Conservation (phyloP, 139 green algal genomes). For the Mesotaenium endlicherianum region DNA sequence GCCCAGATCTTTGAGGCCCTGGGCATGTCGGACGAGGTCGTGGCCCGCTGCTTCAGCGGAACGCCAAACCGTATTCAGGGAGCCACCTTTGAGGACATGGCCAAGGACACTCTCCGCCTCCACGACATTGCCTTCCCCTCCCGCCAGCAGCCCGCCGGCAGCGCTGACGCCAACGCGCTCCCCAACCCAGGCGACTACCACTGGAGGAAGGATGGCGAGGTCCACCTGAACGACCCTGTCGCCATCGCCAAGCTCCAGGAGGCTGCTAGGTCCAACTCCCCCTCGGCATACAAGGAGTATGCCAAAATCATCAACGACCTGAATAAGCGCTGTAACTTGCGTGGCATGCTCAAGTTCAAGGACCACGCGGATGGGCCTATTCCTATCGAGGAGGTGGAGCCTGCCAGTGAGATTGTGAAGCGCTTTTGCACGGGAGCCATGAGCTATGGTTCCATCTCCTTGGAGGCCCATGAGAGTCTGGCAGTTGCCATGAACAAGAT, state of each 20-base stretch:
- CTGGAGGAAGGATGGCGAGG: conserved; percentile 70
- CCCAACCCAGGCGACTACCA: conserved; percentile 74
- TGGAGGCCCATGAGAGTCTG: conserved; percentile 90
- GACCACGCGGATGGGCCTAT: conserved; percentile 19
- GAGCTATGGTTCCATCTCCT: conserved; percentile 80
- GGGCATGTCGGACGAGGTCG: conserved; percentile 76
- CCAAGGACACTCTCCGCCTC: conserved; percentile 68
- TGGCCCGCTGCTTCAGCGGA: conserved; percentile 82
- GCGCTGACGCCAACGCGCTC: conserved; percentile 38
- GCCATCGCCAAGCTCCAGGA: conserved; percentile 84
- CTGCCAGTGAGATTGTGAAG: conserved; percentile 84
- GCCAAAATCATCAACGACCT: conserved; percentile 65
- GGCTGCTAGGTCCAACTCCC: conserved; percentile 57
- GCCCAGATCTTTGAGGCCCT: conserved; percentile 95
- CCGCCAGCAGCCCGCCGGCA: conserved; percentile 15
- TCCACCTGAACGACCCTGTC: conserved; percentile 90
- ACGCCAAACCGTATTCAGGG: conserved; percentile 77
- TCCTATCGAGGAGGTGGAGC: conserved; percentile 76
- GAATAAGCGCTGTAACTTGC: conserved; percentile 80
- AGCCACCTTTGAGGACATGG: conserved; percentile 29
- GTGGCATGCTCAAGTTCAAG: conserved; percentile 87
- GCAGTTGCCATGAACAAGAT: conserved; percentile 91
- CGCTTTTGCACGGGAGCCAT: conserved; percentile 86
- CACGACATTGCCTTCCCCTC: conserved; percentile 68
- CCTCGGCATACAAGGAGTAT: conserved; percentile 64